Evolutionary conservation across 225 moss, liverwort and hornwort genomes (phyloP).

Genomic region (Neckera pumila): DNA sequence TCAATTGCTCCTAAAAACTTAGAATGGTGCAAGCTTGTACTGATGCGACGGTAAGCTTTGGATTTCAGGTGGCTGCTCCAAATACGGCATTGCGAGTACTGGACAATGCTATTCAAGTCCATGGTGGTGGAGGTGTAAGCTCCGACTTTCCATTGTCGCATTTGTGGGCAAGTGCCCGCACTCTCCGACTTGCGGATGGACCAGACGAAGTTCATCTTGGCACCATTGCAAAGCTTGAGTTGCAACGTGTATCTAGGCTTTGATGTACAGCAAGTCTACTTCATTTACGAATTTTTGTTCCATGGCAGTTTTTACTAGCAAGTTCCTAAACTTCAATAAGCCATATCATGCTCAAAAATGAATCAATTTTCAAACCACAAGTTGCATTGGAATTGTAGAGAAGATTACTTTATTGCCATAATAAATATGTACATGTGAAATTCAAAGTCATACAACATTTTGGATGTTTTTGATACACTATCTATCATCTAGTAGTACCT

Average conservation of each 20-base stretch:
- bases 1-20: neutral
- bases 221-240: constrained; percentile 87
- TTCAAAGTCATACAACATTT: no score
- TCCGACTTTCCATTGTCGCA: constrained; percentile 90
- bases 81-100: constrained; percentile 75
- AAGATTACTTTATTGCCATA: no score
- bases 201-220: constrained; percentile 96
- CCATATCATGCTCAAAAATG: no score
- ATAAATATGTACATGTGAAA: no score
- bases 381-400: no score
- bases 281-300: no score
- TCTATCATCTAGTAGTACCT: no score
- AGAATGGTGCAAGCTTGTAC: neutral
- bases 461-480: no score
- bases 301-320: no score
- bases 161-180: constrained; percentile 78
- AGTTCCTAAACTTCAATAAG: no score
- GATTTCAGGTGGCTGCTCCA: constrained; percentile 75
- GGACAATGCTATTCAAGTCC: constrained; percentile 91
- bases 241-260: constrained; percentile 50
- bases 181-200: constrained; percentile 89
- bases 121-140: constrained; percentile 85
- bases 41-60: neutral
- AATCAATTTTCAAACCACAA: no score
- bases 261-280: no score